Percentiles rank a stretch among this genome's conserved stretches.
Conservation (phyloP, 2,329 filamentous ascomycete genomes). For the Fusarium clavum region DNA sequence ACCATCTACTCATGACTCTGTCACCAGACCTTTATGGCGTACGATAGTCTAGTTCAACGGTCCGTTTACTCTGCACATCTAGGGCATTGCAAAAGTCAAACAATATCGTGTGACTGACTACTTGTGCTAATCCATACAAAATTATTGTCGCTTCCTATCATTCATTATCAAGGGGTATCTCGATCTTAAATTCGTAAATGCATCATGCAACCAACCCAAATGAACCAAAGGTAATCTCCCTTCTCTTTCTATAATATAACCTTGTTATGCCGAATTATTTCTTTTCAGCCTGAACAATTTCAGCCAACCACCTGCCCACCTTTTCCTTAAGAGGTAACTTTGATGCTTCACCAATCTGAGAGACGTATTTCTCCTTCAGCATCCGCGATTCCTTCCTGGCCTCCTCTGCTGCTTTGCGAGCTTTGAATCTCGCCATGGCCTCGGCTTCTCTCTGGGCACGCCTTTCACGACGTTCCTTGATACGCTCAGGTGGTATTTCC, state of each 20-base stretch:
- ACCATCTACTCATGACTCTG: conserved; percentile 7
- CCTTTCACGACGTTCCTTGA: not conserved
- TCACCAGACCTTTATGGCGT: conserved; percentile 7
- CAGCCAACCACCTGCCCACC: conserved; percentile 40
- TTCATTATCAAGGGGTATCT: conserved; percentile 32
- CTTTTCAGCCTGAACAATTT: conserved; percentile 24
- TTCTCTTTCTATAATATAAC: conserved; percentile 9
- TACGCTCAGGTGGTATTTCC: conserved; percentile 22
- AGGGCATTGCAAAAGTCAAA: conserved; percentile 1
- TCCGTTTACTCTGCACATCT: conserved; percentile 14
- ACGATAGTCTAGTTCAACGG: not conserved
- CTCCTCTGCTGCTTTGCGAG: conserved; percentile 9
- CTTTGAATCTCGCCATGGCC: not conserved
- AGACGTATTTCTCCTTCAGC: conserved; percentile 33
- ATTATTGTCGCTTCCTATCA: conserved; percentile 8
- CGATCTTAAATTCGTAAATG: conserved; percentile 35
- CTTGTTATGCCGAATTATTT: conserved; percentile 1
- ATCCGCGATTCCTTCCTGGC: conserved; percentile 13
- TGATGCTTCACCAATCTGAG: conserved; percentile 40
- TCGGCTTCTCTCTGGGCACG: conserved; percentile 8
- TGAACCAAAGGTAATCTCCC: not conserved
- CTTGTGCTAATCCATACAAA: conserved; percentile 11
- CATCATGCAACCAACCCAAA: conserved; percentile 8
- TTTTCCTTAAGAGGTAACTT: conserved; percentile 40
- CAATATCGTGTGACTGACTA: not conserved